Evolutionary conservation across 768 basidiomycete species (phyloP).

Genomic region (Myochromella boudieri): DNA sequence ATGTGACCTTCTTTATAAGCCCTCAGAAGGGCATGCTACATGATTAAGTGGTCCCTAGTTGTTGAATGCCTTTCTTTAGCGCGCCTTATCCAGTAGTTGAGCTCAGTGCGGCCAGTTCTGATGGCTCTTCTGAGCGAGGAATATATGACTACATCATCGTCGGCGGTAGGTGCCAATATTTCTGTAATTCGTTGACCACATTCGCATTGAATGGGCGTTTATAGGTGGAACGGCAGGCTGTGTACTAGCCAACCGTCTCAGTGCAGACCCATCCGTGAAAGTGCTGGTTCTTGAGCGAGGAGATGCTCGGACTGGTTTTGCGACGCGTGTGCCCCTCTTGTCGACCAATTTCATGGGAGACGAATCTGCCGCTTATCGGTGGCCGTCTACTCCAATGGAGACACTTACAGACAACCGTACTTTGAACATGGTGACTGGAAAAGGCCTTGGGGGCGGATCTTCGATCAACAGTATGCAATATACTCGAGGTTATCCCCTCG

Average conservation of each 20-base stretch:
- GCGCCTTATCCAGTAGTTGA: background rate
- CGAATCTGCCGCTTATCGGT: slow-evolving; percentile 2
- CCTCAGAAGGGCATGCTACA: too few species aligned
- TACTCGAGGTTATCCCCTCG: slow-evolving; percentile 22
- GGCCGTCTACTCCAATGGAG: slow-evolving; percentile 6
- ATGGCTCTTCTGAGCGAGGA: background rate
- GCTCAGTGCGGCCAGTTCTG: background rate
- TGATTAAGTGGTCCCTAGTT: too few species aligned
- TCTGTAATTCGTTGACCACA: background rate
- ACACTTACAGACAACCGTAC: background rate
- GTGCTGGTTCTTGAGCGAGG: slow-evolving; percentile 12
- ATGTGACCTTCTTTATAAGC: too few species aligned
- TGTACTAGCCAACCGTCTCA: slow-evolving; percentile 9
- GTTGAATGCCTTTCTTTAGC: background rate
- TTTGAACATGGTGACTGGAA: slow-evolving; percentile 19
- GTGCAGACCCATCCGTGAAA: slow-evolving; percentile 6
- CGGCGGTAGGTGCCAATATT: background rate
- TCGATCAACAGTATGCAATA: slow-evolving; percentile 27
- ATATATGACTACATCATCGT: slow-evolving; percentile 5
- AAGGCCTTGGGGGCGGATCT: slow-evolving; percentile 26
- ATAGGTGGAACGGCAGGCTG: slow-evolving; percentile 10
- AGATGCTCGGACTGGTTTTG: slow-evolving; percentile 2
- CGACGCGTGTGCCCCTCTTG: slow-evolving; percentile 5
- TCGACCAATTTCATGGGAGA: slow-evolving; percentile 11
- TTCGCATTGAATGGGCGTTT: background rate